A percentile compares a stretch with the other conserved stretches of the same genome.
phyloP scores from a whole-genome alignment of 176 grass and related monocot genomes.

The Alopecurus myosuroides region DNA sequence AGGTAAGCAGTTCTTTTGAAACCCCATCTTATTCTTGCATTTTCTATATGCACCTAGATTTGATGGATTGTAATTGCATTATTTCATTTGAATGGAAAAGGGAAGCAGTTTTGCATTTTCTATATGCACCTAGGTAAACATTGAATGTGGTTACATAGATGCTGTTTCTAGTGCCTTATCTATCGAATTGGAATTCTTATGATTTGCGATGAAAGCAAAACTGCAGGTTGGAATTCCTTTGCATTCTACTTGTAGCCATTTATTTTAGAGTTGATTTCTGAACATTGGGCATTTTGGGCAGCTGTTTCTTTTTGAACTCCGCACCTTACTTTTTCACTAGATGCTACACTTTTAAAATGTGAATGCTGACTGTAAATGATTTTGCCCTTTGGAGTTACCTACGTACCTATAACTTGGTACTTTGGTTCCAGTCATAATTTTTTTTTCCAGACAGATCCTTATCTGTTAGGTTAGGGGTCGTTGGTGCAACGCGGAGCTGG shows the following conservation, averaged over 20 bases:
- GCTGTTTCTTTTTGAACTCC: not conserved
- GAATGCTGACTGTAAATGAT: not conserved
- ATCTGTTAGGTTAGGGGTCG: not conserved
- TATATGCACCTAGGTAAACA: too few species aligned
- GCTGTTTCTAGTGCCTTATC: not conserved
- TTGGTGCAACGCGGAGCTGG: not conserved
- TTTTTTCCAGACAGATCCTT: not conserved
- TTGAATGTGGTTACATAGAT: not conserved
- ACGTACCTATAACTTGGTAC: not conserved
- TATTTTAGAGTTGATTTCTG: not conserved
- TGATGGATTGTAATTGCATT: not conserved
- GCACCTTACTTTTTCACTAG: not conserved
- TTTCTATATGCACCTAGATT: constrained; percentile 7
- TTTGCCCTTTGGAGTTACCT: not conserved
- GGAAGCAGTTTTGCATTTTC: too few species aligned
- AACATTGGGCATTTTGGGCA: not conserved
- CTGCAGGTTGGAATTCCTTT: not conserved
- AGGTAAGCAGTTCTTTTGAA: constrained; percentile 44
- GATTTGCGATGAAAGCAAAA: not conserved
- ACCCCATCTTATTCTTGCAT: not conserved
- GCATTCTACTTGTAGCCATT: not conserved
- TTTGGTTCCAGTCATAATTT: not conserved
- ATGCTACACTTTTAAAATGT: not conserved
- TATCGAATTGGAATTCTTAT: not conserved
- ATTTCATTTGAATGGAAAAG: too few species aligned